A percentile compares a stretch with the other conserved stretches of the same genome.
Evolutionary conservation across 2,329 filamentous ascomycete species (phyloP).

Genomic region (Microascus cirrosus): DNA sequence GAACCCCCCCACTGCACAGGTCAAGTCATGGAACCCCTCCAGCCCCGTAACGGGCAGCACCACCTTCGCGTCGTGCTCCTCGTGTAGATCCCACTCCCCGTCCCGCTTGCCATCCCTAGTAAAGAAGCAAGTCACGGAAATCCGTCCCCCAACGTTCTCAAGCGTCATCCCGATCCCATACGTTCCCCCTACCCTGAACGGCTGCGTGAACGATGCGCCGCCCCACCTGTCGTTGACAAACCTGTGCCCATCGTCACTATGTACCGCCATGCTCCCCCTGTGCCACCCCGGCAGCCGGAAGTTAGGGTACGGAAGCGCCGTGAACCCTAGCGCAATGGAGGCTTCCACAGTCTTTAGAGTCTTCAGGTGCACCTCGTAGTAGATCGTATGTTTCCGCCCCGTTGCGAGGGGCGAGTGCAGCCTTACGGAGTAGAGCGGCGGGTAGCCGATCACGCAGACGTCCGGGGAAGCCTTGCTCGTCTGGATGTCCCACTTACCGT

Average conservation of each 20-base stretch:
- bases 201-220: constrained; percentile 54
- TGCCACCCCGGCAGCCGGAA: constrained; percentile 78
- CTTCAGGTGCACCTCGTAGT: constrained; percentile 59
- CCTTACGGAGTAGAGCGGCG: constrained; percentile 55
- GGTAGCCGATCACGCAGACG: constrained; percentile 52
- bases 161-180: constrained; percentile 65
- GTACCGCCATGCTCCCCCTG: constrained; percentile 61
- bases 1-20: constrained; percentile 60
- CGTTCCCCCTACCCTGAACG: constrained; percentile 54
- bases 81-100: constrained; percentile 61
- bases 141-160: constrained; percentile 18
- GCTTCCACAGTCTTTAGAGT: constrained; percentile 30
- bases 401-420: constrained; percentile 44
- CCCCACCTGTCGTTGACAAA: constrained; percentile 69
- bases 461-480: constrained; percentile 39
- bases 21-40: constrained; percentile 60
- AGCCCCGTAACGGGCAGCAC: constrained; percentile 55
- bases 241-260: constrained; percentile 67
- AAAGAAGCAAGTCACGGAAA: constrained; percentile 55
- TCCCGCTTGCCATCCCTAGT: constrained; percentile 51
- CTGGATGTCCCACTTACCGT: constrained; percentile 40
- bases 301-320: constrained; percentile 62
- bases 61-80: constrained; percentile 55
- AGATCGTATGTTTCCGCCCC: constrained; percentile 39
- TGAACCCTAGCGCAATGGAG: constrained; percentile 55